Conservation (phyloP, 129 eudicot genomes). For the Logfia minima region DNA sequence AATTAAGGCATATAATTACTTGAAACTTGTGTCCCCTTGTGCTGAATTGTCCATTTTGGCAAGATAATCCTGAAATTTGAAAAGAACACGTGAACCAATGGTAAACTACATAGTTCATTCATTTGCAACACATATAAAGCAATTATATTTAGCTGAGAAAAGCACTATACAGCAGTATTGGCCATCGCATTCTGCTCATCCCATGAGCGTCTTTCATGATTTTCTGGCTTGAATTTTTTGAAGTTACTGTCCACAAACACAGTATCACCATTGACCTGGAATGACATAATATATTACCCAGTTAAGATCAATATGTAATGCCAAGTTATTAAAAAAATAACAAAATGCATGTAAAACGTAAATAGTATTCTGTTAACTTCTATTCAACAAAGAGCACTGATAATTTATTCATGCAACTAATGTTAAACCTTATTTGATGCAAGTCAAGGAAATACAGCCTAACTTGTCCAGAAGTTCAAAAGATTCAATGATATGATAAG, state of each 20-base stretch:
- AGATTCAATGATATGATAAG: background rate
- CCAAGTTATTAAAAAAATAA: background rate
- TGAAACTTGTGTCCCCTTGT: slow-evolving; percentile 49
- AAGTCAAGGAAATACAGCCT: background rate
- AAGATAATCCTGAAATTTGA: slow-evolving; percentile 64
- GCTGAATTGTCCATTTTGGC: slow-evolving; percentile 59
- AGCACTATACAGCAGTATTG: slow-evolving; percentile 73
- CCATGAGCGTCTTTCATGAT: slow-evolving; percentile 59
- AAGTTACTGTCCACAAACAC: slow-evolving; percentile 56
- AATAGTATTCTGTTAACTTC: background rate
- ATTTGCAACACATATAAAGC: background rate
- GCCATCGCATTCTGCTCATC: slow-evolving; percentile 65
- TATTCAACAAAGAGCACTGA: slow-evolving; percentile 3
- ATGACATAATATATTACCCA: slow-evolving; percentile 6
- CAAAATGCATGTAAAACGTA: slow-evolving; percentile 15
- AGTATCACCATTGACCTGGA: slow-evolving; percentile 87
- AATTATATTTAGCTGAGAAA: background rate
- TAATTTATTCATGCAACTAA: background rate
- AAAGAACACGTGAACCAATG: background rate
- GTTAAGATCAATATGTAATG: background rate
- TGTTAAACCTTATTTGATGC: background rate
- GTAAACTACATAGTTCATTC: slow-evolving; percentile 4
- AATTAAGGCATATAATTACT: slow-evolving; percentile 41
- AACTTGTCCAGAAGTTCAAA: slow-evolving; percentile 5
- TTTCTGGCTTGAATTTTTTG: slow-evolving; percentile 75